Percentiles rank a stretch among this genome's conserved stretches.
Evolutionary conservation across 2,329 filamentous ascomycete species (phyloP).

Genomic region (Alternaria angustiovoidea): DNA sequence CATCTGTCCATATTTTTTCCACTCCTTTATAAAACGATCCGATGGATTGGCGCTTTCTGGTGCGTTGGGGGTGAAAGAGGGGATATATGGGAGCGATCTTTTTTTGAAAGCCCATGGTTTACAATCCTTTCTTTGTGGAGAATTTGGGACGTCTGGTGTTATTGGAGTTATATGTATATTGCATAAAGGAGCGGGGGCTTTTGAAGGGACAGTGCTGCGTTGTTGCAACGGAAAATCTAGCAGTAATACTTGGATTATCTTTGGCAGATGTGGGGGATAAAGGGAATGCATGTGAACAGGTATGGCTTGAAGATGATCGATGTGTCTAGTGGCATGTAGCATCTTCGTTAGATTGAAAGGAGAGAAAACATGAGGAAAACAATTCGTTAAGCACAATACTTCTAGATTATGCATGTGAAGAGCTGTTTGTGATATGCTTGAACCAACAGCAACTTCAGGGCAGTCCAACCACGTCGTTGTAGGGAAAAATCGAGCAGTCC

Average conservation of each 20-base stretch:
- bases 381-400: background rate
- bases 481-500: no score
- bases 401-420: background rate
- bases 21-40: constrained; percentile 18
- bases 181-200: background rate
- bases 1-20: constrained; percentile 33
- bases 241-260: background rate
- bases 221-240: background rate
- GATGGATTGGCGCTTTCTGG: background rate
- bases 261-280: background rate
- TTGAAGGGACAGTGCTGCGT: background rate
- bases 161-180: background rate
- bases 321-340: background rate
- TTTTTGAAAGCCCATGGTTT: background rate
- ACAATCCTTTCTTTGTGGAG: background rate
- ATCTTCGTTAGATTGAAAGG: background rate
- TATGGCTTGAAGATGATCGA: background rate
- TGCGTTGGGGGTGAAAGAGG: background rate
- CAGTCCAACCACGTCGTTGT: no score
- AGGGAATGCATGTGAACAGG: background rate
- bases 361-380: background rate
- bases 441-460: background rate
- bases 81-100: no score
- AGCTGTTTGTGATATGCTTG: background rate
- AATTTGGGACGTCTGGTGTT: background rate